Conservation (phyloP, 352 stramenopile species). For the Lagenidium giganteum region DNA sequence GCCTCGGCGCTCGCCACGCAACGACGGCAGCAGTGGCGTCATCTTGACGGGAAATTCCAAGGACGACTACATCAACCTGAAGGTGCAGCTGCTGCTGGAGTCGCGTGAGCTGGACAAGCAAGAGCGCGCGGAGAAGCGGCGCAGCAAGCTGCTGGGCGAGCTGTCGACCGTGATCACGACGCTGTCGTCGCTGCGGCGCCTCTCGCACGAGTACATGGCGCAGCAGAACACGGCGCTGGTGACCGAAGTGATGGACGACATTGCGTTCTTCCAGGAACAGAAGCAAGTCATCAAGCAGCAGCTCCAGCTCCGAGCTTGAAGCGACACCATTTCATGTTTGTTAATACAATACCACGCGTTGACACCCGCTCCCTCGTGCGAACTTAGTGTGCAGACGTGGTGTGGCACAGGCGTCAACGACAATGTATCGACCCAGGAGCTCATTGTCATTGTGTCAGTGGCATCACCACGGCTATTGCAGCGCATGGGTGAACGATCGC, state of each 20-base stretch:
- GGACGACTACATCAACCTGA: background rate
- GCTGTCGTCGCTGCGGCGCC: slow-evolving; percentile 27
- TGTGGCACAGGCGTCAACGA: no score
- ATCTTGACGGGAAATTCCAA: no score
- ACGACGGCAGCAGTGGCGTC: no score
- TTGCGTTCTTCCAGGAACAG: slow-evolving; percentile 38
- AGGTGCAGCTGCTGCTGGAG: slow-evolving; percentile 1
- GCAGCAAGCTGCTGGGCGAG: slow-evolving; percentile 29
- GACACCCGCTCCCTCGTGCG: no score
- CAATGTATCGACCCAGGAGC: no score
- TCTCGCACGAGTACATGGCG: slow-evolving; percentile 30
- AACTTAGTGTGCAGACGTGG: no score
- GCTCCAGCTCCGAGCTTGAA: slow-evolving; percentile 17
- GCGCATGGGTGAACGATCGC: no score
- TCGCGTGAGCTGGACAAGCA: background rate
- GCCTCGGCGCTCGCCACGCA: no score
- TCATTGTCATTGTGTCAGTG: no score
- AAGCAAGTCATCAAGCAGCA: slow-evolving; percentile 30
- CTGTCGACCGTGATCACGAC: slow-evolving; percentile 31
- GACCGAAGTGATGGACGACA: slow-evolving; percentile 30
- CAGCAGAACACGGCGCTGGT: slow-evolving; percentile 11
- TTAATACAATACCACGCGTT: no score
- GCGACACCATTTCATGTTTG: no score
- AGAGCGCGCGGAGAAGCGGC: slow-evolving; percentile 17
- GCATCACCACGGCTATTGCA: no score